Base-by-base conservation (phyloP, 139 green algal species). In the Gonium pectorale region DNA sequence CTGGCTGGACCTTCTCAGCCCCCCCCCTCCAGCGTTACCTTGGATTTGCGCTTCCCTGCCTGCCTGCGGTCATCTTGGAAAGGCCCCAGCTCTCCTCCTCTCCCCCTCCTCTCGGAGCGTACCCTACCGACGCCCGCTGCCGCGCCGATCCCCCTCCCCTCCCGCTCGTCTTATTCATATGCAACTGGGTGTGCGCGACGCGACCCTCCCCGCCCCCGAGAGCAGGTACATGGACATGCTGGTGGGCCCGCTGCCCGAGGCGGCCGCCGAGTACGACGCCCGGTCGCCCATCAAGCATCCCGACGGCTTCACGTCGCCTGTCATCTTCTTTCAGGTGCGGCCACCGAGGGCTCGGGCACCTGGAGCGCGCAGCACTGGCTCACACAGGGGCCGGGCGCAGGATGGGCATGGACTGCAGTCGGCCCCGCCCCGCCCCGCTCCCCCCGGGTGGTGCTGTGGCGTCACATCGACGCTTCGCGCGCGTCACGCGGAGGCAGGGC, bases 311-410 rank as follows among this genome's bases (percentile, higher is more conserved):
- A 83, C 66, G 3, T 60, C 79, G 26, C 95, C 95, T 0, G 79
- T 94, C 29, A 90, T 91, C 19, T 92, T 98, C 41, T 96, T 97
- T 85, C 94, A 97, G 87, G 93, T 89, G 17, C 38, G 83, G 24
- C 67, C 62, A 35, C 63, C 6, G 26, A 21, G 56, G 24, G 7
- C 24, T 13, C 37, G 56, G 29, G 37, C 13, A 26, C 17, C 13
- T 13, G 49, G 49, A 56, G 17, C 13, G 13, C 13, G 17, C 13
- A 26, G 49, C 17, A 56, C 49, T 56, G 49, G 13, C 49, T 56
- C 13, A 17, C 13, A 56, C 13, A 17, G 49, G 17, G 13, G 49
- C 17, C 13, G 49, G 13, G 49, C n/a, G n/a, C n/a, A 56, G 17
- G 17, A 56, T 17, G 17, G 49, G 13, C 13, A 26, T 56, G 49